These are phyloP conservation scores for Bipolaris bicolor DNA, from an alignment of 2,329 filamentous ascomycete genomes.

Conservation along the genomic window DNA sequence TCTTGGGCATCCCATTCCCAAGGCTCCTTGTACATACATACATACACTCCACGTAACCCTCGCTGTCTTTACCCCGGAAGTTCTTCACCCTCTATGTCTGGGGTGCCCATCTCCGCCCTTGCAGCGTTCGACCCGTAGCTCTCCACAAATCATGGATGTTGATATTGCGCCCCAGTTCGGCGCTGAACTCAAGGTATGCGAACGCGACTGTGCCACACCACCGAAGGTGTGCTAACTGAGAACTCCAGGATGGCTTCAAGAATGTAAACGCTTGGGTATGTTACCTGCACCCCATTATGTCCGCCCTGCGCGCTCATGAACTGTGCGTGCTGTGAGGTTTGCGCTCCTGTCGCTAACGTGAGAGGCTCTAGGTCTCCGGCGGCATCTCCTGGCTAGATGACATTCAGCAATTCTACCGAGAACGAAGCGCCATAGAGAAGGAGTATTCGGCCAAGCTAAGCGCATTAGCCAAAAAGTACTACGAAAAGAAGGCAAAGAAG, in stretches of 20 bases:
- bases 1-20: slow-evolving; percentile 29
- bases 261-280: slow-evolving; percentile 85
- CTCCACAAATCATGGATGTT: slow-evolving; percentile 69
- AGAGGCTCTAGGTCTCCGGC: slow-evolving; percentile 66
- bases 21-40: slow-evolving; percentile 15
- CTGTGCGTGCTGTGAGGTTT: slow-evolving; percentile 13
- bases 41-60: slow-evolving; percentile 30
- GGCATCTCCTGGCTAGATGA: slow-evolving; percentile 96
- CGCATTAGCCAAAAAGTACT: slow-evolving; percentile 91
- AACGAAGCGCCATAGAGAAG: slow-evolving; percentile 92
- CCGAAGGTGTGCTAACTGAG: slow-evolving; percentile 35
- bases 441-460: slow-evolving; percentile 92
- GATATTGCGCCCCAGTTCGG: slow-evolving; percentile 87
- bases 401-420: slow-evolving; percentile 95
- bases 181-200: slow-evolving; percentile 84
- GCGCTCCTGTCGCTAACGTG: slow-evolving; percentile 31
- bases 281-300: slow-evolving; percentile 17
- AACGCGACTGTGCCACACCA: slow-evolving; percentile 13
- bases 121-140: slow-evolving; percentile 23
- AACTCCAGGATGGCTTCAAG: slow-evolving; percentile 87
- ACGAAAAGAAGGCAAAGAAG: slow-evolving; percentile 94
- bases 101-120: slow-evolving; percentile 30
- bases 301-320: slow-evolving; percentile 1
- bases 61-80: slow-evolving; percentile 24
- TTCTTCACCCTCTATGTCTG: slow-evolving; percentile 33